A percentile compares a stretch with the other conserved stretches of the same genome.
Evolutionary conservation across 306 rosid genomes (phyloP).

Genomic region (Mimosa pudica): DNA sequence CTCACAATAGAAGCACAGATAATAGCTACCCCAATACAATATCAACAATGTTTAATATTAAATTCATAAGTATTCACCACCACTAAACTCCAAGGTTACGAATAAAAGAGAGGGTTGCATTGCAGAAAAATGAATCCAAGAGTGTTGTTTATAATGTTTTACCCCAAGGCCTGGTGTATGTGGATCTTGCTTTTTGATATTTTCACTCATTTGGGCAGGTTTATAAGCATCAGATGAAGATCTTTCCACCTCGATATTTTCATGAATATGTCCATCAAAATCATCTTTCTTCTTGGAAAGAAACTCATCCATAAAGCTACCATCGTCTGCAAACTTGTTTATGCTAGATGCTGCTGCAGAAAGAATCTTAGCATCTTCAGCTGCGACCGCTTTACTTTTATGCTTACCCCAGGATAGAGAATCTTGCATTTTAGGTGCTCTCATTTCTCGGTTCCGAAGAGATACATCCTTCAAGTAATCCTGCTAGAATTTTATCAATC

Average conservation of each 20-base stretch:
- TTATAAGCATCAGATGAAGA: conserved; percentile 38
- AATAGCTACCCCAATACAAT: not conserved
- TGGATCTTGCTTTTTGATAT: conserved; percentile 6
- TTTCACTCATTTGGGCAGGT: conserved; percentile 39
- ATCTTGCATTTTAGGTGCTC: conserved; percentile 71
- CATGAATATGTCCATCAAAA: conserved; percentile 42
- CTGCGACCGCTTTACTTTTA: conserved; percentile 46
- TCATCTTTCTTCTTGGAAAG: conserved; percentile 39
- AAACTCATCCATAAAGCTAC: conserved; percentile 64
- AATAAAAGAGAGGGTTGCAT: not conserved
- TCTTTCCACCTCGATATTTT: conserved; percentile 39
- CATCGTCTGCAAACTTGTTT: conserved; percentile 73
- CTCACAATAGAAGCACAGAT: not conserved
- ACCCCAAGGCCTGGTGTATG: not conserved
- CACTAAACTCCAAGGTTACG: not conserved
- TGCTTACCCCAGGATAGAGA: conserved; percentile 79
- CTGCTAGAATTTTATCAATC: conserved; percentile 33
- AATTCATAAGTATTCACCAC: not conserved
- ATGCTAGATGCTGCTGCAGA: conserved; percentile 73
- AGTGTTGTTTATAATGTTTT: not conserved
- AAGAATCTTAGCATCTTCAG: conserved; percentile 56
- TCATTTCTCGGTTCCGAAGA: conserved; percentile 60
- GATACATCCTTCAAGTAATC: conserved; percentile 66
- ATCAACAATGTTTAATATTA: not conserved
- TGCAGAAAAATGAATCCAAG: not conserved